These are phyloP conservation scores for Priceomyces castillae DNA, from an alignment of 805 yeast species.

Conservation along the genomic window DNA sequence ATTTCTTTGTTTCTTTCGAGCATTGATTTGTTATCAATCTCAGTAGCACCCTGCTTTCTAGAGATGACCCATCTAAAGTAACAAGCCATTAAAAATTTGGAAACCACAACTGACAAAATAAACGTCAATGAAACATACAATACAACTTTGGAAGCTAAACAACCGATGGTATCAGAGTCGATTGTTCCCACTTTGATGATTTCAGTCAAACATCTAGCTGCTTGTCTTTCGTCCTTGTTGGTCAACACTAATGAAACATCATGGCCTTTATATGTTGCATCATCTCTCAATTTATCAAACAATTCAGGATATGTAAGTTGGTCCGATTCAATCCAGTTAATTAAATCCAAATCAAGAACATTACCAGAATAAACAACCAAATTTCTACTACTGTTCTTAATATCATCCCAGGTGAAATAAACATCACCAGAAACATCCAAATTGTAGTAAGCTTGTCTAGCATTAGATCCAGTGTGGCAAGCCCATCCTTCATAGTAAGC, in stretches of 20 bases:
- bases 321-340: conserved; percentile 70
- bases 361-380: conserved; percentile 86
- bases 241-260: conserved; percentile 77
- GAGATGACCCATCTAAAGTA: conserved; percentile 81
- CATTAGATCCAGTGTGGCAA: conserved; percentile 74
- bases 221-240: conserved; percentile 61
- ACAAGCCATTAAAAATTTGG: conserved; percentile 81
- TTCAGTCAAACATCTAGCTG: conserved; percentile 81
- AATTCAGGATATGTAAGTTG: conserved; percentile 71
- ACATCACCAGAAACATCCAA: conserved; percentile 68
- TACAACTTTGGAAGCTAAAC: conserved; percentile 86
- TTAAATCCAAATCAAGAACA: conserved; percentile 75
- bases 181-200: conserved; percentile 85
- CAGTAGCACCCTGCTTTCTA: conserved; percentile 75
- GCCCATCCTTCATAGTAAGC: conserved; percentile 81
- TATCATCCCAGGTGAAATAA: conserved; percentile 87
- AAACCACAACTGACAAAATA: conserved; percentile 74
- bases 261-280: conserved; percentile 60
- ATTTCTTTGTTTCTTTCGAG: conserved; percentile 61
- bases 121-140: conserved; percentile 78
- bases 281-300: conserved; percentile 61
- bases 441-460: conserved; percentile 66
- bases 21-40: conserved; percentile 57
- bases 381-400: conserved; percentile 64
- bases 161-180: conserved; percentile 88